A percentile compares a stretch with the other conserved stretches of the same genome.
Evolutionary conservation across 2,329 filamentous ascomycete genomes (phyloP).

Genomic region (Clonostachys solani): DNA sequence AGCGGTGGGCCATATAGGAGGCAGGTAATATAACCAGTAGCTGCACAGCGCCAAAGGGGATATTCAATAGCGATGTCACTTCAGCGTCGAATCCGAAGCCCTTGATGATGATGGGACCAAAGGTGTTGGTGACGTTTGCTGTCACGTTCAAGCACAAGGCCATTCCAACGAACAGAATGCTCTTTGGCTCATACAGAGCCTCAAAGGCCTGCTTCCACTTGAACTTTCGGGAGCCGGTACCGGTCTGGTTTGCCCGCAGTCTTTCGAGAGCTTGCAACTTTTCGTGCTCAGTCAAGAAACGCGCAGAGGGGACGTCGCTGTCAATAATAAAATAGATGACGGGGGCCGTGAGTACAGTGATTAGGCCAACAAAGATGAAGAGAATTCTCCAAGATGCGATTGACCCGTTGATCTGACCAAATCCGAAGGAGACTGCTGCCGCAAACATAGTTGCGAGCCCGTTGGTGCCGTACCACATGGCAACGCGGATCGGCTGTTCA

Average conservation of each 20-base stretch:
- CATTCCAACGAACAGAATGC: constrained; percentile 53
- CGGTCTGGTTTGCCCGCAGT: constrained; percentile 49
- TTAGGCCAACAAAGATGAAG: constrained; percentile 10
- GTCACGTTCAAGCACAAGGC: constrained; percentile 34
- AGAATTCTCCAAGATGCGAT: constrained; percentile 10
- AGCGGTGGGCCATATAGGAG: neutral
- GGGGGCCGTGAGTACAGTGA: constrained; percentile 8
- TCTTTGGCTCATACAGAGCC: constrained; percentile 53
- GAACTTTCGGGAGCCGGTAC: constrained; percentile 37
- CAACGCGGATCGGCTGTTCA: neutral
- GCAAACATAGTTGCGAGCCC: neutral
- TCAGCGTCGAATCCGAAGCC: constrained; percentile 64
- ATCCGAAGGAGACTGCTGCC: constrained; percentile 15
- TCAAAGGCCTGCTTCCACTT: constrained; percentile 57
- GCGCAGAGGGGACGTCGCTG: constrained; percentile 4
- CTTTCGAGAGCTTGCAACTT: constrained; percentile 49
- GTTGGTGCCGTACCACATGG: neutral
- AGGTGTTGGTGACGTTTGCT: constrained; percentile 52
- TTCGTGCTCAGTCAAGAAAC: constrained; percentile 7
- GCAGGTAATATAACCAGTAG: neutral
- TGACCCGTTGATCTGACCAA: constrained; percentile 7
- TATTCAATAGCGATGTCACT: constrained; percentile 67
- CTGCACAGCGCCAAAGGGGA: constrained; percentile 57
- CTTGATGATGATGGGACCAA: constrained; percentile 66
- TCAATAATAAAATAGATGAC: constrained; percentile 6